These are phyloP conservation scores for Claviceps sp. DNA, from an alignment of 2,329 filamentous ascomycete species.

Conservation along the genomic window DNA sequence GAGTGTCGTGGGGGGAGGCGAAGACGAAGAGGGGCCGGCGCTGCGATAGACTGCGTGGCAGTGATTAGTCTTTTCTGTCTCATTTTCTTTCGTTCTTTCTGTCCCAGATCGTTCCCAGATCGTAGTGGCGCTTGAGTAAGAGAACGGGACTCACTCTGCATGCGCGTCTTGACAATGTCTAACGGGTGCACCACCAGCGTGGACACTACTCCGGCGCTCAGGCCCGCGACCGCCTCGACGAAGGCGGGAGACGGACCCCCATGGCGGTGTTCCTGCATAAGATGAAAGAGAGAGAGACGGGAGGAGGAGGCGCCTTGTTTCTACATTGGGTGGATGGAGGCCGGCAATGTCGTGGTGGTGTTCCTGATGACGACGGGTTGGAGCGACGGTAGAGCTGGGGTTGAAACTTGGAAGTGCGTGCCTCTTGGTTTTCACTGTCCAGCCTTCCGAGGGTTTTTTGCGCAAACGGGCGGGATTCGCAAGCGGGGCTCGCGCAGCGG, in stretches of 20 bases:
- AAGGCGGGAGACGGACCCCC: constrained; percentile 59
- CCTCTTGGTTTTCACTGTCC: too few relatives aligned
- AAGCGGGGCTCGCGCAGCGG: too few relatives aligned
- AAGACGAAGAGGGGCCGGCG: constrained; percentile 15
- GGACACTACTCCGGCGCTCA: constrained; percentile 75
- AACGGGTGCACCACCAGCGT: constrained; percentile 84
- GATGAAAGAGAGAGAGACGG: constrained; percentile 11
- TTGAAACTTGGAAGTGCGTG: too few relatives aligned
- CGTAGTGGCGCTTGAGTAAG: background rate
- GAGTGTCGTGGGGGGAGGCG: constrained; percentile 31
- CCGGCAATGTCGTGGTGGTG: background rate
- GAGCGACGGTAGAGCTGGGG: too few relatives aligned
- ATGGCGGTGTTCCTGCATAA: constrained; percentile 34
- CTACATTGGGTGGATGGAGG: constrained; percentile 12
- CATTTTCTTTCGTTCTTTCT: background rate
- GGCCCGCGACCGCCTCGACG: constrained; percentile 79
- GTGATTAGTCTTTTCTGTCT: background rate
- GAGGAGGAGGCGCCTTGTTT: constrained; percentile 2
- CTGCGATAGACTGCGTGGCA: constrained; percentile 35
- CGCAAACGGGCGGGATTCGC: too few relatives aligned
- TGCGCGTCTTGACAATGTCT: constrained; percentile 89
- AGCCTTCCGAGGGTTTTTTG: too few relatives aligned
- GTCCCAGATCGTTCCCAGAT: background rate
- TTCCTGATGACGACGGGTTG: too few relatives aligned
- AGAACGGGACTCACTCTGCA: constrained; percentile 53